These are phyloP conservation scores for Coniochaeta sp. DNA, from an alignment of 2,329 filamentous ascomycete genomes.

Conservation along the genomic window DNA sequence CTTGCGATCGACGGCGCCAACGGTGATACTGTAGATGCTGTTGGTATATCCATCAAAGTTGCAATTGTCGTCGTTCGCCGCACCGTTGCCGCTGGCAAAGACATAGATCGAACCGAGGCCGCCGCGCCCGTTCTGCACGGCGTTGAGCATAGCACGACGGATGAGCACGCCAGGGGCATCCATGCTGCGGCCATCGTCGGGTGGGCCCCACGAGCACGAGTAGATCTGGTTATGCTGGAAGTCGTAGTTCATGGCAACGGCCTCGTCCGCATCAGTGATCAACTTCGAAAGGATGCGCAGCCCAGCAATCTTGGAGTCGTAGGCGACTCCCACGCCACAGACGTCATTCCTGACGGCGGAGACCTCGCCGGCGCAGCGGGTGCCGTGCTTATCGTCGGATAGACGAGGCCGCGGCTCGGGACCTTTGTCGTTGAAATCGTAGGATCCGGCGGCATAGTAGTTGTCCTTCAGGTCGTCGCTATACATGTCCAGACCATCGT, in stretches of 20 bases:
- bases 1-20: constrained; percentile 83
- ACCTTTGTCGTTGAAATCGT: constrained; percentile 86
- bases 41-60: constrained; percentile 99
- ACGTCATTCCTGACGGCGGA: constrained; percentile 86
- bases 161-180: constrained; percentile 87
- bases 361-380: constrained; percentile 89
- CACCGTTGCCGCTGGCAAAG: constrained; percentile 94
- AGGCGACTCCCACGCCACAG: constrained; percentile 93
- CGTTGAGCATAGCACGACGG: constrained; percentile 82
- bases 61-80: constrained; percentile 82
- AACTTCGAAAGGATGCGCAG: constrained; percentile 87
- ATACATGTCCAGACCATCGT: constrained; percentile 94
- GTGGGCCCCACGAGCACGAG: constrained; percentile 97
- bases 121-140: constrained; percentile 76
- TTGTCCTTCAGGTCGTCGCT: constrained; percentile 88
- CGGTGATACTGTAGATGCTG: constrained; percentile 97
- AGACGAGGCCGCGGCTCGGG: constrained; percentile 75
- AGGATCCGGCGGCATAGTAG: constrained; percentile 88
- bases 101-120: constrained; percentile 89
- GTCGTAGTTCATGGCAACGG: constrained; percentile 84
- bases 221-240: constrained; percentile 93
- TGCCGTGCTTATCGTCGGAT: constrained; percentile 82
- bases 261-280: constrained; percentile 89
- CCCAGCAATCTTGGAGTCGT: constrained; percentile 82
- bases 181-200: constrained; percentile 90